Conservation (phyloP, 352 stramenopile species). For the Globisporangium middletonii region DNA sequence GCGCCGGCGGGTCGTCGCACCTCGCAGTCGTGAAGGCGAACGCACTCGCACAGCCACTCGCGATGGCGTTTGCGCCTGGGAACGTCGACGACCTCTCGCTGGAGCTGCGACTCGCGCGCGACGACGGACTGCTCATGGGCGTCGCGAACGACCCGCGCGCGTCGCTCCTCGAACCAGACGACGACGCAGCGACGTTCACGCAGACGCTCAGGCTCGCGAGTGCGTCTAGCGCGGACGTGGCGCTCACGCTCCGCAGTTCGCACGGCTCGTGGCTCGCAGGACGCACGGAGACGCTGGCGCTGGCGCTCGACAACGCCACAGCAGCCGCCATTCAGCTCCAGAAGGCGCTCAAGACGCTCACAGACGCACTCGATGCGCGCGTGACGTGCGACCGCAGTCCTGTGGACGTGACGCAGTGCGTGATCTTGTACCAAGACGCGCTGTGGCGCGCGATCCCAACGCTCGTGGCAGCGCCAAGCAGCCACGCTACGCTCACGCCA, state of each 20-base stretch:
- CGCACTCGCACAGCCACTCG: conserved; percentile 7
- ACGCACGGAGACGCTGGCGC: conserved; percentile 1
- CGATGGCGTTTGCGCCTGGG: conserved; percentile 16
- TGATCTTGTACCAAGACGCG: conserved; percentile 2
- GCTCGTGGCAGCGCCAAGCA: not conserved
- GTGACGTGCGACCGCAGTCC: not conserved
- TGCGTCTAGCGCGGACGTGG: not conserved
- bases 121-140: conserved; percentile 16
- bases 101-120: conserved; percentile 15
- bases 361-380: not conserved
- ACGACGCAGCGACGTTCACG: not conserved
- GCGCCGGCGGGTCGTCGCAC: not conserved
- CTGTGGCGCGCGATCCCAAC: conserved; percentile 1
- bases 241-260: conserved; percentile 4
- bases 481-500: not conserved
- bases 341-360: not conserved
- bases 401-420: not conserved
- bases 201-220: conserved; percentile 10
- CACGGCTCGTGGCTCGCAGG: conserved; percentile 7
- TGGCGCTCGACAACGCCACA: not conserved
- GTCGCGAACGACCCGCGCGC: conserved; percentile 8
- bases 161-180: not conserved
- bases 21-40: conserved; percentile 9
- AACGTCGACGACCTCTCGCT: conserved; percentile 14
- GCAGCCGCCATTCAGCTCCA: not conserved